A percentile compares a stretch with the other conserved stretches of the same genome.
Conservation (phyloP, 2,329 filamentous ascomycete species). For the Penicillium sp. region DNA sequence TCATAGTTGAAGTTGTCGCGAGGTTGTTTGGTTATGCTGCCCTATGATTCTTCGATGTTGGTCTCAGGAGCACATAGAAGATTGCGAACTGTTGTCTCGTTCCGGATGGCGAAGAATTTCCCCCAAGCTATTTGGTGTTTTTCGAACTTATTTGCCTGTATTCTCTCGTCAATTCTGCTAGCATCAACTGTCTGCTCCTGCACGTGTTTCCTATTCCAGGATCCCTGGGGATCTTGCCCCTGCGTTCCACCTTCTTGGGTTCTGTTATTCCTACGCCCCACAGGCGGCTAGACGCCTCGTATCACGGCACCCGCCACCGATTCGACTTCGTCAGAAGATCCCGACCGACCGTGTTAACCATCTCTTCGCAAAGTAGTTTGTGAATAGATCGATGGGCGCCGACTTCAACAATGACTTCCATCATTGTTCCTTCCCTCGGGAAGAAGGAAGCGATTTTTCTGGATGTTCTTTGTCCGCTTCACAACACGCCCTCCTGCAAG, state of each 20-base stretch:
- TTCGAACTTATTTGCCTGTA: slow-evolving; percentile 17
- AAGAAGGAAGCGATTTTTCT: slow-evolving; percentile 77
- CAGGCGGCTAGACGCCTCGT: slow-evolving; percentile 46
- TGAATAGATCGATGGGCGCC: slow-evolving; percentile 58
- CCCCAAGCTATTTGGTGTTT: slow-evolving; percentile 20
- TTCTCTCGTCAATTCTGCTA: slow-evolving; percentile 13
- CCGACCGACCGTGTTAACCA: slow-evolving; percentile 68
- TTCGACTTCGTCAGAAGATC: slow-evolving; percentile 50
- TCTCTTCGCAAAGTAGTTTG: slow-evolving; percentile 56
- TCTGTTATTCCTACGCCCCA: slow-evolving; percentile 16
- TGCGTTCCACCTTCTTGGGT: slow-evolving; percentile 41
- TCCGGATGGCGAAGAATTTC: slow-evolving; percentile 34
- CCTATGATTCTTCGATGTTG: slow-evolving; percentile 36
- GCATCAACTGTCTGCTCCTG: slow-evolving; percentile 43
- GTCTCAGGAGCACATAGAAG: slow-evolving; percentile 27
- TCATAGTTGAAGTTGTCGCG: slow-evolving; percentile 49
- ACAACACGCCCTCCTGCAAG: slow-evolving; percentile 62
- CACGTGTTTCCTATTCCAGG: slow-evolving; percentile 50
- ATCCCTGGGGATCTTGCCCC: slow-evolving; percentile 37
- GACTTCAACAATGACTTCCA: slow-evolving; percentile 39
- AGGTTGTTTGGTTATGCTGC: slow-evolving; percentile 51
- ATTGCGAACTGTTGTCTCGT: slow-evolving; percentile 40
- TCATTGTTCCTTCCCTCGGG: slow-evolving; percentile 37
- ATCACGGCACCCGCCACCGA: slow-evolving; percentile 55
- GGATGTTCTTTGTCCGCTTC: slow-evolving; percentile 91